Base-by-base conservation (phyloP, 352 stramenopile genomes). In the Pilasporangium apinafurcum region DNA sequence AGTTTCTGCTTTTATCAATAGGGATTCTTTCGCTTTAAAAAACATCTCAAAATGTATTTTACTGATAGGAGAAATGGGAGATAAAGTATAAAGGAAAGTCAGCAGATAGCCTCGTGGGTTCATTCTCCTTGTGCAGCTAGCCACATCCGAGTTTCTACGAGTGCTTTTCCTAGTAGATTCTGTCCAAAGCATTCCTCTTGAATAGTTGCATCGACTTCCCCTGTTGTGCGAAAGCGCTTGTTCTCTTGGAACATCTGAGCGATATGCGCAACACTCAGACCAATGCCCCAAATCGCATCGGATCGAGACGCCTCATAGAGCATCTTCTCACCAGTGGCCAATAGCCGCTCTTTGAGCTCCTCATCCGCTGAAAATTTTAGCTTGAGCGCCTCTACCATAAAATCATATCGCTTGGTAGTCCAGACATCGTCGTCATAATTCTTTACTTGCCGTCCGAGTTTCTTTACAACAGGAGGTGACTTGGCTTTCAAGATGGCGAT, bases 261-360 rank as follows among this genome's bases (percentile, higher is more conserved):
- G 16, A 86, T 62, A 4, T 37, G 45, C 0, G 45, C 32, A 8
- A 83, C 60, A 20, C 69, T 62, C 14, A 83, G 43, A 28, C 73
- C 73, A 30, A 86, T 82, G 18, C 73, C 73, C 73, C 73, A 83
- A 36, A 83, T 76, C 21, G 67, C 57, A 33, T 86, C 73, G 1
- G 24, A 30, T 0, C 53, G 56, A 1, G 70, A 68, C 0, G 70
- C 73, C 38, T 86, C 69, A n/a, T 86, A 86, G 6, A 86, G 32
- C 4, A 12, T 51, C 45, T 75, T 78, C 16, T 67, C 41, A 8
- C 62, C 53, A 0, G 69, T 86, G 12, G 62, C 51, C 29, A 86
- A 53, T 1, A 86, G 56, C 24, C 57, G 53, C 3, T 37, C 30
- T 10, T 46, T 18, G 16, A 83, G 34, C 18, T 53, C 53, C 2